phyloP scores from a whole-genome alignment of 1,139 yeast genomes.

The Candida smagusa region DNA sequence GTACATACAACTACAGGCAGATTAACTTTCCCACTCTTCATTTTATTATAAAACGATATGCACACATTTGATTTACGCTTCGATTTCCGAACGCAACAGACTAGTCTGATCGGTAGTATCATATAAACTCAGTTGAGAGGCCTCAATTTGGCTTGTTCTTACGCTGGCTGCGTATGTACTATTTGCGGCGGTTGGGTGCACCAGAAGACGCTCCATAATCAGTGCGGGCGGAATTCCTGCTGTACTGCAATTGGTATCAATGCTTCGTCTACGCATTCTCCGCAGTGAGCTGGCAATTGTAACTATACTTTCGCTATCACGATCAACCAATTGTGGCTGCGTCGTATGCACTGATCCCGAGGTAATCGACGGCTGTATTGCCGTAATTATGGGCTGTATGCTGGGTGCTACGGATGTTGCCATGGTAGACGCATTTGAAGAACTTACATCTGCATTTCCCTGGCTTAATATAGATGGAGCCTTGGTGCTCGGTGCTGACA shows the following conservation, averaged over 20 bases:
- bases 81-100: conserved; percentile 11
- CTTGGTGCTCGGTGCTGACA: conserved; percentile 47
- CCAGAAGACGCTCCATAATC: conserved; percentile 49
- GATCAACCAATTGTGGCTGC: conserved; percentile 16
- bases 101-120: conserved; percentile 19
- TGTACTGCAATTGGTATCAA: conserved; percentile 58
- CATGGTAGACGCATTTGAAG: conserved; percentile 48
- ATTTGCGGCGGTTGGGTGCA: conserved; percentile 30
- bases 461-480: conserved; percentile 45
- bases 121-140: conserved; percentile 14
- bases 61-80: neutral
- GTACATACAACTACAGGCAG: too few species aligned
- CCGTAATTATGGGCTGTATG: conserved; percentile 12
- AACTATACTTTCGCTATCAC: conserved; percentile 53
- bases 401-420: conserved; percentile 54
- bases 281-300: conserved; percentile 54
- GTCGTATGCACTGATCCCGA: neutral
- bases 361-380: conserved; percentile 3
- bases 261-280: conserved; percentile 47
- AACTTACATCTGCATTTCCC: conserved; percentile 30
- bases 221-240: conserved; percentile 66
- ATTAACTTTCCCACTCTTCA: too few species aligned
- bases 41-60: neutral
- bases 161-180: conserved; percentile 29
- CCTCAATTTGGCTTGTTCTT: conserved; percentile 20